Percentiles rank a stretch among this genome's conserved stretches.
Conservation (phyloP, 306 rosid species). For the Hippophae tibetana region DNA sequence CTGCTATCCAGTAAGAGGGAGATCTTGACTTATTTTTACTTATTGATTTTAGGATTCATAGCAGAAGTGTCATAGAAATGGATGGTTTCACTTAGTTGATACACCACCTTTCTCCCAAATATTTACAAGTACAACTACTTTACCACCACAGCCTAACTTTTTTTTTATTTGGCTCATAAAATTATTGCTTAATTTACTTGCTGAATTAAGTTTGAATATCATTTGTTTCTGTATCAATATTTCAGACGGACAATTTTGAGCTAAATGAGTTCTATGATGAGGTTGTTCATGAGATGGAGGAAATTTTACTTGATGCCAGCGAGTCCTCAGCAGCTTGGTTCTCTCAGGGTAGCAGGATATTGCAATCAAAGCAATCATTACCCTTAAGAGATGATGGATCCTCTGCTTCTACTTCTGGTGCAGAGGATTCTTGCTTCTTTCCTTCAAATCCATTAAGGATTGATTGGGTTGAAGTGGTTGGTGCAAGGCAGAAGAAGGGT, state of each 20-base stretch:
- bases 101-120: no score
- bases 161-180: neutral
- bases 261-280: conserved; percentile 66
- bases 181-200: neutral
- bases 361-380: conserved; percentile 38
- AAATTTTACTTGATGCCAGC: conserved; percentile 70
- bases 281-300: conserved; percentile 94
- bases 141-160: no score
- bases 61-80: no score
- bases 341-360: conserved; percentile 38
- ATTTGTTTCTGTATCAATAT: conserved; percentile 17
- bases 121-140: no score
- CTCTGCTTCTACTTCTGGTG: conserved; percentile 84
- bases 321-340: conserved; percentile 62
- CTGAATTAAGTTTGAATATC: conserved; percentile 1
- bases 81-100: no score
- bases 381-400: conserved; percentile 81
- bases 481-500: conserved; percentile 95
- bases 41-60: no score
- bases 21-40: no score
- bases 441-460: conserved; percentile 44
- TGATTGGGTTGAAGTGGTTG: conserved; percentile 85
- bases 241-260: conserved; percentile 67
- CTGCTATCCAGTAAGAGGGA: no score
- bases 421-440: conserved; percentile 35